These are phyloP conservation scores for Sporothrix phasma DNA, from an alignment of 2,329 filamentous ascomycete species.

Conservation along the genomic window DNA sequence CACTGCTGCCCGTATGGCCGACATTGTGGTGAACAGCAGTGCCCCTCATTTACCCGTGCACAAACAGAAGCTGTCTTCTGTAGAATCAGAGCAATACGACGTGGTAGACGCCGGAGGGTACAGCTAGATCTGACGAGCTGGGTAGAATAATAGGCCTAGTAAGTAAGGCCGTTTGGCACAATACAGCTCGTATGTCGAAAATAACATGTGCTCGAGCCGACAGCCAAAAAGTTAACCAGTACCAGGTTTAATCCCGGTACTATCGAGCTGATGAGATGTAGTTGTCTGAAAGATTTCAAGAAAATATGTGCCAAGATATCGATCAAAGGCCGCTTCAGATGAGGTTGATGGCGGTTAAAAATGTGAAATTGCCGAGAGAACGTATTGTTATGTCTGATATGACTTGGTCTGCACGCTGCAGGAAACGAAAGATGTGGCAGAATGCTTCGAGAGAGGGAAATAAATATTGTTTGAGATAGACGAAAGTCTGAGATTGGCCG, in stretches of 20 bases:
- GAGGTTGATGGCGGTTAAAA: not conserved
- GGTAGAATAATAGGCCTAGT: not conserved
- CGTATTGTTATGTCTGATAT: not conserved
- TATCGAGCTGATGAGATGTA: not conserved
- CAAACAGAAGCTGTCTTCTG: not conserved
- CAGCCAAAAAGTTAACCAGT: conserved; percentile 3
- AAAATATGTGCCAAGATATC: not conserved
- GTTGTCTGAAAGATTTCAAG: not conserved
- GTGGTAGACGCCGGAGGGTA: not conserved
- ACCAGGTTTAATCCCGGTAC: not conserved
- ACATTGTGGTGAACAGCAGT: not conserved
- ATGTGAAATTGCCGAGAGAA: not conserved
- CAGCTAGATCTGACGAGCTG: not conserved
- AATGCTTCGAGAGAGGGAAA: not conserved
- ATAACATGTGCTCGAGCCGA: not conserved
- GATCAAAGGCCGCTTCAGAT: not conserved
- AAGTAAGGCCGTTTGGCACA: not conserved
- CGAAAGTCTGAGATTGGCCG: not conserved
- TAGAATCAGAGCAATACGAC: not conserved
- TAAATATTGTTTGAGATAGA: not conserved
- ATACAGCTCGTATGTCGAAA: not conserved
- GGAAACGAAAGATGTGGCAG: not conserved
- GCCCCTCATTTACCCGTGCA: not conserved
- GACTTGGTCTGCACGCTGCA: not conserved
- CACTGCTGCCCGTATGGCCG: not conserved